Conservation (phyloP, 2,329 filamentous ascomycete genomes). For the Calonectria crousiana region DNA sequence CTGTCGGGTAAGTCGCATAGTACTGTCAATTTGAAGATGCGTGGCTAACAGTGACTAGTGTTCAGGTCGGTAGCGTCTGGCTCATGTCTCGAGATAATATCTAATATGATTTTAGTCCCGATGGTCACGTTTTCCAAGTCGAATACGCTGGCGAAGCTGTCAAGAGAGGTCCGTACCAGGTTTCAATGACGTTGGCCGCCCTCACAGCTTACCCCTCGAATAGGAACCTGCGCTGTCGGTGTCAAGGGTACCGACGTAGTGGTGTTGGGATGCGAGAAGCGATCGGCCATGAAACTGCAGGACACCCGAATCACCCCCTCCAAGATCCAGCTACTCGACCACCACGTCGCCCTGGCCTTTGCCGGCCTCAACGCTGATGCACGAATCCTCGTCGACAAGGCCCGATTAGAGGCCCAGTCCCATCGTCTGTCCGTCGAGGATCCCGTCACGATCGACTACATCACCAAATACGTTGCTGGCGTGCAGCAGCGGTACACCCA, state of each 20-base stretch:
- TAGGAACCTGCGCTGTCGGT: slow-evolving; percentile 96
- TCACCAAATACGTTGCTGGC: slow-evolving; percentile 97
- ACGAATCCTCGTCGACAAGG: slow-evolving; percentile 98
- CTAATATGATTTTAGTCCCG: slow-evolving; percentile 79
- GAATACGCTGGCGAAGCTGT: slow-evolving; percentile 99
- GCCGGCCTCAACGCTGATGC: slow-evolving; percentile 98
- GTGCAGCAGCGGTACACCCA: slow-evolving; percentile 99
- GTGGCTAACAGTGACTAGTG: slow-evolving; percentile 71
- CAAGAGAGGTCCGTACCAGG: slow-evolving; percentile 81
- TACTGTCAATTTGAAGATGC: slow-evolving; percentile 46
- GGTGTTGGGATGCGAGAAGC: slow-evolving; percentile 97
- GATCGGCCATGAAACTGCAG: slow-evolving; percentile 99
- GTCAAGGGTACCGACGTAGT: slow-evolving; percentile 96
- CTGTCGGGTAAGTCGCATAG: slow-evolving; percentile 84
- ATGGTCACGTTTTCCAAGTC: slow-evolving; percentile 99
- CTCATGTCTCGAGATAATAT: slow-evolving; percentile 15
- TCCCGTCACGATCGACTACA: slow-evolving; percentile 98
- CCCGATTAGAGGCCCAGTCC: slow-evolving; percentile 95
- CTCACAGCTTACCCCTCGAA: slow-evolving; percentile 34
- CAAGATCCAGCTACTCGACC: slow-evolving; percentile 97
- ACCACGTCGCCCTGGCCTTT: slow-evolving; percentile 96
- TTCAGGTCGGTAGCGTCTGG: slow-evolving; percentile 74
- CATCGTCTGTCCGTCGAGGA: slow-evolving; percentile 98
- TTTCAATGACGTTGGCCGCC: slow-evolving; percentile 1
- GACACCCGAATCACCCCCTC: slow-evolving; percentile 99